These are phyloP conservation scores for Apiotrichum siamense DNA, from an alignment of 1,284 basidiomycete species.

Conservation along the genomic window DNA sequence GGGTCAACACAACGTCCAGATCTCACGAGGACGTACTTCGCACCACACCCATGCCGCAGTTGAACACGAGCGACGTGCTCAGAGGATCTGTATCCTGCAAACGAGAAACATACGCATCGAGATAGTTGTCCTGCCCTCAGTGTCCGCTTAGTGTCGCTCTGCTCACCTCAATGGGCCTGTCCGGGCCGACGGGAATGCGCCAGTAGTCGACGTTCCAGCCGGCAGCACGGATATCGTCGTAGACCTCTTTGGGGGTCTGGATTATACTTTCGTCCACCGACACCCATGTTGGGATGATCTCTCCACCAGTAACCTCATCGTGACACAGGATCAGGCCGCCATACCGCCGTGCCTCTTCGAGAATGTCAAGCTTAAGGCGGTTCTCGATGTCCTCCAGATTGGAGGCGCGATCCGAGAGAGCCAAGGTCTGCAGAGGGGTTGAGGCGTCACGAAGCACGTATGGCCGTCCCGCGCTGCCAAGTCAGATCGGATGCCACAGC, in stretches of 20 bases:
- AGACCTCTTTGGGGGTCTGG: conserved; percentile 81
- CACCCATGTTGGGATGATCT: conserved; percentile 91
- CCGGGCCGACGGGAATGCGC: conserved; percentile 85
- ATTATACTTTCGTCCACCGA: conserved; percentile 79
- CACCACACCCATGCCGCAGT: conserved; percentile 95
- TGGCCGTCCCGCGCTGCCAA: conserved; percentile 82
- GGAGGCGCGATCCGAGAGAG: conserved; percentile 83
- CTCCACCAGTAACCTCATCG: conserved; percentile 65
- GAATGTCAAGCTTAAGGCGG: conserved; percentile 84
- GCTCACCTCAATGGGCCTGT: conserved; percentile 71
- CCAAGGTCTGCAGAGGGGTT: conserved; percentile 71
- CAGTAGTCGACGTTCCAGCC: conserved; percentile 89
- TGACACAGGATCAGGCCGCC: conserved; percentile 91
- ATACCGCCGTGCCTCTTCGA: conserved; percentile 78
- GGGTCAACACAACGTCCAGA: background rate
- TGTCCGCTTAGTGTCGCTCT: background rate
- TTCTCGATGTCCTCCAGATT: conserved; percentile 93
- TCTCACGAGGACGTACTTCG: conserved; percentile 52
- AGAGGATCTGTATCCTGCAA: conserved; percentile 76
- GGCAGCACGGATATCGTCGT: conserved; percentile 66
- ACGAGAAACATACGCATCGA: conserved; percentile 84
- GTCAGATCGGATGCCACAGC: conserved; percentile 48
- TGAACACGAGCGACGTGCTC: conserved; percentile 81
- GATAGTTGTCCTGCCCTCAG: conserved; percentile 68
- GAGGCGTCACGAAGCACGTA: conserved; percentile 93